These are phyloP conservation scores for Crassisporium funariophilum DNA, from an alignment of 768 basidiomycete species.

Conservation along the genomic window DNA sequence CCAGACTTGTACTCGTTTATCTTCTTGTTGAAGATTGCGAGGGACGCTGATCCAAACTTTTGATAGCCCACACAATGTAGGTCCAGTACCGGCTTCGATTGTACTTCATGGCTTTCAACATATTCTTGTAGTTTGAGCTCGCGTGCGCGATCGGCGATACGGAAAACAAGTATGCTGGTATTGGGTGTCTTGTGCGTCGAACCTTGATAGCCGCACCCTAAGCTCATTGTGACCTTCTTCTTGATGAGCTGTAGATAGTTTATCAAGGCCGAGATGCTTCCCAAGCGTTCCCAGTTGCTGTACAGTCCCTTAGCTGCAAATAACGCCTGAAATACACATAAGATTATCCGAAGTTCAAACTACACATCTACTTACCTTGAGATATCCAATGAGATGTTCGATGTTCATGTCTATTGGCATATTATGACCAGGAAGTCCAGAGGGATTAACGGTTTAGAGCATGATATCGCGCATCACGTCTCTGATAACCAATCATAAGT, in stretches of 20 bases:
- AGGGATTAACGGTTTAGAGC: conserved; percentile 34
- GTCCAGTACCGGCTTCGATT: conserved; percentile 18
- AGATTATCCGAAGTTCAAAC: background rate
- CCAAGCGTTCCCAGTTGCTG: conserved; percentile 32
- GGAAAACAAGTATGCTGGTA: conserved; percentile 18
- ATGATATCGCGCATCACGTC: conserved; percentile 39
- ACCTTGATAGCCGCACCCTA: conserved; percentile 27
- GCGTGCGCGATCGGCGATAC: conserved; percentile 19
- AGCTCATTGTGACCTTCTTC: conserved; percentile 24
- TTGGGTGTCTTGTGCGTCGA: conserved; percentile 24
- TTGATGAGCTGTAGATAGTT: conserved; percentile 30
- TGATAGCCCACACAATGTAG: conserved; percentile 14
- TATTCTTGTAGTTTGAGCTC: conserved; percentile 18
- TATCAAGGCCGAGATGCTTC: conserved; percentile 31
- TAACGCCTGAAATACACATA: conserved; percentile 15
- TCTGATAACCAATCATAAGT: conserved; percentile 14
- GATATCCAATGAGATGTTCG: conserved; percentile 35
- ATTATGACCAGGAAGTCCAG: conserved; percentile 32
- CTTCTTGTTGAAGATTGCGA: conserved; percentile 37
- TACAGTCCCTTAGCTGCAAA: conserved; percentile 34
- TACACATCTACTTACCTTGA: conserved; percentile 27
- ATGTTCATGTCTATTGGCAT: conserved; percentile 41
- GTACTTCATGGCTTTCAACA: background rate
- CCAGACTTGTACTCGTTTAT: no score
- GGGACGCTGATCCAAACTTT: conserved; percentile 24